Percentiles rank a stretch among this genome's conserved stretches.
These are phyloP conservation scores for Plectranthus barbatus DNA, from an alignment of 257 asterid species.

Conservation along the genomic window DNA sequence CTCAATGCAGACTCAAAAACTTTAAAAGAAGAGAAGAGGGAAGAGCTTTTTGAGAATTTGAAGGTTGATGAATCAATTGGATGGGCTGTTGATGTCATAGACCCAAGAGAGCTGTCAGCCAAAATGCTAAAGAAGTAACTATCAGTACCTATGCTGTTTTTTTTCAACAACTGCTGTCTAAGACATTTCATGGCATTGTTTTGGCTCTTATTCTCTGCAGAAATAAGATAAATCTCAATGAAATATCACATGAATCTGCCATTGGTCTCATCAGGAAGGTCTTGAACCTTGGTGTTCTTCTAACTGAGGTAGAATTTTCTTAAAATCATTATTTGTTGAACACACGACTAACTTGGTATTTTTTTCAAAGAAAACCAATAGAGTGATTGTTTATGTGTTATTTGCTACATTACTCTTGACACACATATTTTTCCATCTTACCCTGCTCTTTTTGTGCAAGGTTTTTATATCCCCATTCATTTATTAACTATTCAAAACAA, in stretches of 20 bases:
- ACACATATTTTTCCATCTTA: not conserved
- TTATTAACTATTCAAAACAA: not conserved
- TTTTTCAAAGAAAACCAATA: not conserved
- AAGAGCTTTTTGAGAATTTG: slow-evolving; percentile 78
- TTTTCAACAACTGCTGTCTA: not conserved
- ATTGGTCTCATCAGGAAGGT: slow-evolving; percentile 73
- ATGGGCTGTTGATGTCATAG: slow-evolving; percentile 95
- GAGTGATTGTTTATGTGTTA: not conserved
- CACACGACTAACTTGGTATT: not conserved
- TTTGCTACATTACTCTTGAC: not conserved
- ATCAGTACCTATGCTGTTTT: not conserved
- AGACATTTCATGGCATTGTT: slow-evolving; percentile 6
- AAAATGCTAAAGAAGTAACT: slow-evolving; percentile 86
- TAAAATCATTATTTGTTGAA: slow-evolving; percentile 5
- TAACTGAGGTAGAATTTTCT: slow-evolving; percentile 62
- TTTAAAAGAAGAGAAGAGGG: slow-evolving; percentile 90
- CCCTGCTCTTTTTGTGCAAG: not conserved
- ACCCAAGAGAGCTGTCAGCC: slow-evolving; percentile 85
- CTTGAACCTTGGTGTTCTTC: slow-evolving; percentile 70
- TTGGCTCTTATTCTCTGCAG: slow-evolving; percentile 34
- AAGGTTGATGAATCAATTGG: slow-evolving; percentile 76
- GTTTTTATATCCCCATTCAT: not conserved
- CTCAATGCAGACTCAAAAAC: slow-evolving; percentile 74
- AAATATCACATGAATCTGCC: slow-evolving; percentile 92
- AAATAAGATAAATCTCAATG: slow-evolving; percentile 78